phyloP scores from a whole-genome alignment of 768 basidiomycete genomes.

The Amanita phalloides region DNA sequence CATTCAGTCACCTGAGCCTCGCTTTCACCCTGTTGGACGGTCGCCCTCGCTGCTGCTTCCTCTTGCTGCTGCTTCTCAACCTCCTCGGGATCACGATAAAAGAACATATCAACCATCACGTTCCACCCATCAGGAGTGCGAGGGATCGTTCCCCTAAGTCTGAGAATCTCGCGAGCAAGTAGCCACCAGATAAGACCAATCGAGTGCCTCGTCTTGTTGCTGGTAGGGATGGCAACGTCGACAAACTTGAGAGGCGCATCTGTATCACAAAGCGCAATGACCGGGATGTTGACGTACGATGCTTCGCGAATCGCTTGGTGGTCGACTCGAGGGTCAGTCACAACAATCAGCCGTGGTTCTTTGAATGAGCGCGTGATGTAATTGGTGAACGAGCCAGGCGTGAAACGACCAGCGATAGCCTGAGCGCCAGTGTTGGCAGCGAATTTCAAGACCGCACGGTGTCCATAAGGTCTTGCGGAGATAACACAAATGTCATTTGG shows the following conservation, averaged over 20 bases:
- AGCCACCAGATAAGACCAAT: constrained; percentile 98
- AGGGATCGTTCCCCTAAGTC: constrained; percentile 88
- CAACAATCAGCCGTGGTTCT: constrained; percentile 96
- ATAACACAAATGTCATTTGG: constrained; percentile 97
- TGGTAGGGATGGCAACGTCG: constrained; percentile 96
- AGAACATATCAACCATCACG: constrained; percentile 99
- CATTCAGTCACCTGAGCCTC: constrained; percentile 53
- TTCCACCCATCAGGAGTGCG: constrained; percentile 91
- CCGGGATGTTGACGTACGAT: constrained; percentile 99
- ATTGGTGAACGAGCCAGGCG: constrained; percentile 98
- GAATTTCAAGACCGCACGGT: constrained; percentile 98
- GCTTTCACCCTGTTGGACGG: constrained; percentile 43
- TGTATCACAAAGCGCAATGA: constrained; percentile 98
- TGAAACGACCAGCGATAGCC: constrained; percentile 98
- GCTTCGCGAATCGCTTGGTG: constrained; percentile 99
- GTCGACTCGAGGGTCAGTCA: constrained; percentile 98
- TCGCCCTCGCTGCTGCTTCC: constrained; percentile 79
- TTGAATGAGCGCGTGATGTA: constrained; percentile 99
- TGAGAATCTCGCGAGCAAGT: constrained; percentile 93
- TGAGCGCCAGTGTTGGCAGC: constrained; percentile 97
- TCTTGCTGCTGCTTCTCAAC: constrained; percentile 97
- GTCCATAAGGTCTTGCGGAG: constrained; percentile 96
- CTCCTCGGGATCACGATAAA: constrained; percentile 99
- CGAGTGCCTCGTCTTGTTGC: constrained; percentile 98
- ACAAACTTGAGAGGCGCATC: constrained; percentile 97